phyloP scores from a whole-genome alignment of 331 rosid species.

The Telfairia occidentalis region DNA sequence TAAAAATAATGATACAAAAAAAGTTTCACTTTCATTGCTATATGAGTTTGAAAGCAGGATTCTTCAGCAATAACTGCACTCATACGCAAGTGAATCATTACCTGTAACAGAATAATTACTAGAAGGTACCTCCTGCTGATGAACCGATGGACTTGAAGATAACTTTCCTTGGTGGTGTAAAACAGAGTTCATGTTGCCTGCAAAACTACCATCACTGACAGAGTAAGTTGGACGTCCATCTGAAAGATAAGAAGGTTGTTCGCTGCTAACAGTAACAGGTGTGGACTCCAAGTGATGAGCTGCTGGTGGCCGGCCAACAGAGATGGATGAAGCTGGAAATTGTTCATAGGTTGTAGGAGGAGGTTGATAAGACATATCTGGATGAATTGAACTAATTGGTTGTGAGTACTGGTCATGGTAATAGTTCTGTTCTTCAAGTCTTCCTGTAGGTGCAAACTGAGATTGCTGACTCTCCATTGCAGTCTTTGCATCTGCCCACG shows the following conservation, averaged over 20 bases:
- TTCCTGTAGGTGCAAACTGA: conserved; percentile 51
- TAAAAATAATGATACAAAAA: background rate
- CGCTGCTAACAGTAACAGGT: conserved; percentile 33
- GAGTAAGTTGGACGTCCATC: conserved; percentile 44
- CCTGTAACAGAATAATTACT: conserved; percentile 99
- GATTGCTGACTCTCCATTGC: conserved; percentile 67
- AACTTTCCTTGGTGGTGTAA: conserved; percentile 49
- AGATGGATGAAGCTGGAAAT: conserved; percentile 41
- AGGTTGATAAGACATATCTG: conserved; percentile 56
- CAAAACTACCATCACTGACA: conserved; percentile 39
- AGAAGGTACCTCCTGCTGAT: conserved; percentile 99
- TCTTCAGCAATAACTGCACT: conserved; percentile 42
- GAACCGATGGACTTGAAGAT: conserved; percentile 58
- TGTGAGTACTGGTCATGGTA: conserved; percentile 64
- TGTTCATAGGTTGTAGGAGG: conserved; percentile 60
- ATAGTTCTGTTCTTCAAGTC: conserved; percentile 63
- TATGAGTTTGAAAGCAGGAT: conserved; percentile 30
- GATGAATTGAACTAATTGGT: conserved; percentile 30
- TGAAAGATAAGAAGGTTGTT: conserved; percentile 38
- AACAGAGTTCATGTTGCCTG: conserved; percentile 45
- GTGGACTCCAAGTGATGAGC: conserved; percentile 41
- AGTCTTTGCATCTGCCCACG: conserved; percentile 87
- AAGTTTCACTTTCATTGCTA: conserved; percentile 21
- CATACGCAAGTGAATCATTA: conserved; percentile 64
- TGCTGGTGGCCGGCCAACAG: conserved; percentile 35